Percentiles rank a stretch among this genome's conserved stretches.
These are phyloP conservation scores for Fusarium secorum DNA, from an alignment of 2,329 filamentous ascomycete genomes.

Conservation along the genomic window DNA sequence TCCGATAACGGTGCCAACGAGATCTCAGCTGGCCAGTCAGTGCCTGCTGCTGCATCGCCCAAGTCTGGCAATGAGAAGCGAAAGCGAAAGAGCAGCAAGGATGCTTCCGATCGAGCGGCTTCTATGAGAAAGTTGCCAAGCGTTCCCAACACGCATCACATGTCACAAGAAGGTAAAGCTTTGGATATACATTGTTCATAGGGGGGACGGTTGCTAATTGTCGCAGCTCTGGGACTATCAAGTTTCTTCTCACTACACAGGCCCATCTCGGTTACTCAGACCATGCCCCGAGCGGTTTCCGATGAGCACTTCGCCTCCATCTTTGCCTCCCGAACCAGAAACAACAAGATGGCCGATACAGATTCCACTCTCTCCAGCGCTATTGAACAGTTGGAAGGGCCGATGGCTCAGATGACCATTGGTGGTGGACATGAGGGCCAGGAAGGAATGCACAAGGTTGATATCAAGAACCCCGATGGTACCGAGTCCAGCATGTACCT, in stretches of 20 bases:
- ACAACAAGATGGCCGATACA: slow-evolving; percentile 65
- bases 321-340: slow-evolving; percentile 68
- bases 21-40: slow-evolving; percentile 57
- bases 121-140: slow-evolving; percentile 69
- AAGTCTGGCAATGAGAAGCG: slow-evolving; percentile 60
- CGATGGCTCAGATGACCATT: slow-evolving; percentile 62
- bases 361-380: slow-evolving; percentile 71
- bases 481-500: slow-evolving; percentile 67
- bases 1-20: slow-evolving; percentile 64
- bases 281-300: slow-evolving; percentile 76
- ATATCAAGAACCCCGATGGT: slow-evolving; percentile 64
- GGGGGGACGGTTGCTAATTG: slow-evolving; percentile 8
- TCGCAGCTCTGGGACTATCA: slow-evolving; percentile 81
- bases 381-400: slow-evolving; percentile 66
- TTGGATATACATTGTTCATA: background rate
- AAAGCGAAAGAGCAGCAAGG: slow-evolving; percentile 66
- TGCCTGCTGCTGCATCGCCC: slow-evolving; percentile 55
- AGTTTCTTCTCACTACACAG: slow-evolving; percentile 96
- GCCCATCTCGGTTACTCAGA: slow-evolving; percentile 86
- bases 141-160: slow-evolving; percentile 77
- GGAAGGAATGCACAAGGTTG: slow-evolving; percentile 59
- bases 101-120: slow-evolving; percentile 54
- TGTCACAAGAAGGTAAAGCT: slow-evolving; percentile 69
- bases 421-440: slow-evolving; percentile 52
- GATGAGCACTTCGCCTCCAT: slow-evolving; percentile 84